phyloP scores from a whole-genome alignment of 75 land plant genomes.

The Pseudotsuga menziesii region DNA sequence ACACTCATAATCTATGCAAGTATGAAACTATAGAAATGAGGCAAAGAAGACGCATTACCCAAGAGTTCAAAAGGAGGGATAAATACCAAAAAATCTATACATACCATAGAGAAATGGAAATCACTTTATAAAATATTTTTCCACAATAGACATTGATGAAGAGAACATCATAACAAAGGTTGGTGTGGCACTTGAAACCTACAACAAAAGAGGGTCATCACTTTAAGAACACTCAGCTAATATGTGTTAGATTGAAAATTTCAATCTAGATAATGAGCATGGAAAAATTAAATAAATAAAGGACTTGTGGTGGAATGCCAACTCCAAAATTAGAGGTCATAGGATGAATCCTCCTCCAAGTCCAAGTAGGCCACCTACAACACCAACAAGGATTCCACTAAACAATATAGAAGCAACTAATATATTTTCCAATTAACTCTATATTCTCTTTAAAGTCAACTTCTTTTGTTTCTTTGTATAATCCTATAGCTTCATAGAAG shows the following conservation, averaged over 20 bases:
- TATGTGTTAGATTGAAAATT: neutral
- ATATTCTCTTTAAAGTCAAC: constrained; percentile 31
- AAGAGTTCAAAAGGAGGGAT: too few relatives aligned
- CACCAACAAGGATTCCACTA: constrained; percentile 51
- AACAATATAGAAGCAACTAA: constrained; percentile 36
- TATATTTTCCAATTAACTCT: constrained; percentile 25
- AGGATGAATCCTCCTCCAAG: constrained; percentile 71
- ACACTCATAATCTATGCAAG: too few relatives aligned
- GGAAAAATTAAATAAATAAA: neutral
- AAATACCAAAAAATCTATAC: neutral
- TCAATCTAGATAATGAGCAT: neutral
- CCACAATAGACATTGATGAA: constrained; percentile 76
- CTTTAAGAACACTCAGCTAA: neutral
- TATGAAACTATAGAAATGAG: too few relatives aligned
- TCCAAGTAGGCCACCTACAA: constrained; percentile 62
- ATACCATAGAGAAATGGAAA: constrained; percentile 74
- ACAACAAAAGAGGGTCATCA: constrained; percentile 8
- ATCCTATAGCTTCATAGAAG: constrained; percentile 35
- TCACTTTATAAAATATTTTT: constrained; percentile 56
- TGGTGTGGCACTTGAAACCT: constrained; percentile 71
- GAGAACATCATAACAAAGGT: constrained; percentile 73
- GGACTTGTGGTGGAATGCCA: constrained; percentile 68
- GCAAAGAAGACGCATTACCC: too few relatives aligned
- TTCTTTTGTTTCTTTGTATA: constrained; percentile 42
- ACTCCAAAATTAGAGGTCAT: constrained; percentile 61